Evolutionary conservation across 768 basidiomycete genomes (phyloP).

Genomic region (Calocera cornea): DNA sequence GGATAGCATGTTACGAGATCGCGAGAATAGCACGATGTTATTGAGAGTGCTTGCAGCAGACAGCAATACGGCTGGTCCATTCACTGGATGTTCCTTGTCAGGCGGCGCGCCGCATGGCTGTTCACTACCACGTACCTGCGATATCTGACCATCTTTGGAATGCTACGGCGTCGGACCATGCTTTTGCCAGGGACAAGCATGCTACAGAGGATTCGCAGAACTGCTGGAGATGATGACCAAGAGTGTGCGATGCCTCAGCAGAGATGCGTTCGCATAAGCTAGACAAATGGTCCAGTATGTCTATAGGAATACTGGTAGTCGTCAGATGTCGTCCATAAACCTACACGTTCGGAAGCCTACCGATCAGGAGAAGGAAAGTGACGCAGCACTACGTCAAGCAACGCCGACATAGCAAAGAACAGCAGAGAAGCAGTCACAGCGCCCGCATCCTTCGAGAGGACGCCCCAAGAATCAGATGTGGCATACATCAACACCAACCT

Average conservation of each 20-base stretch:
- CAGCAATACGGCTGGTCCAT: too few species aligned
- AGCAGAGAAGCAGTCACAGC: too few species aligned
- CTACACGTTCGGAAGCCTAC: too few species aligned
- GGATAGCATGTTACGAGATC: too few species aligned
- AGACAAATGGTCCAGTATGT: not conserved
- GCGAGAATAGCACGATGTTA: too few species aligned
- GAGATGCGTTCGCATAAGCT: not conserved
- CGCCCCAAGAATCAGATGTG: too few species aligned
- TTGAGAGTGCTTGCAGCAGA: too few species aligned
- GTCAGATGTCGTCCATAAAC: not conserved
- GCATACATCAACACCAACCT: too few species aligned
- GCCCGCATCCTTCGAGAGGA: too few species aligned
- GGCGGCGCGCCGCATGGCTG: not conserved
- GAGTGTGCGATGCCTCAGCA: not conserved
- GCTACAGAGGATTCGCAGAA: not conserved
- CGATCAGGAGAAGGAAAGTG: too few species aligned
- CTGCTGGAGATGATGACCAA: not conserved
- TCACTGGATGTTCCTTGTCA: not conserved
- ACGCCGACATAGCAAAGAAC: too few species aligned
- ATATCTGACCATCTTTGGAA: not conserved
- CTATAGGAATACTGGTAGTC: not conserved
- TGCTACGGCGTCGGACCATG: not conserved
- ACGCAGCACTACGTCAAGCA: too few species aligned
- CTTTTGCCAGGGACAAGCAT: not conserved
- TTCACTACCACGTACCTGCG: not conserved